Evolutionary conservation across 192 early-diverging fungal species (phyloP), one percentile per base, ranked within the genome.

Genomic region (Backusella tarrabulga): DNA sequence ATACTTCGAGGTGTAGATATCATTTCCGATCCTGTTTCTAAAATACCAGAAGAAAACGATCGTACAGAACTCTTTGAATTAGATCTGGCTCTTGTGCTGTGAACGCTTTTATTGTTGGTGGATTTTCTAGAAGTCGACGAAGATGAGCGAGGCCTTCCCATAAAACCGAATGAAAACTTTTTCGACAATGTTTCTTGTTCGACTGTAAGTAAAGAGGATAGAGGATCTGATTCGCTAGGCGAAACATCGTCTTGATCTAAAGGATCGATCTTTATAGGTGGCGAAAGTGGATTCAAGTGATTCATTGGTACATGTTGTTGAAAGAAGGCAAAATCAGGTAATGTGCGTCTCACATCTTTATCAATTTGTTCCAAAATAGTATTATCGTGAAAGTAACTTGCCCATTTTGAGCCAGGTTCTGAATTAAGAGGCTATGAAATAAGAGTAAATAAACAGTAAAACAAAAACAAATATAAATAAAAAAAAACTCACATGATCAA

Each of bases 281-380:
- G 60, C 68, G 85, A 85, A 32, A 87, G 77, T 3, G 85, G 87
- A 46, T 85, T 86, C 35, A 85, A 73, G 6, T 84, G 80, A 38
- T 81, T 86, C 36, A 83, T 81, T 6, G 88, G 85, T 42, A 94
- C 87, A 17, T 88, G 89, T 14, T 81, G 84, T 72, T 90, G 91
- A 71, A 94, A 93, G 82, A 94, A 93, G 0, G 89, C 88, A 67
- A 93, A 83, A 68, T 94, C 92, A 4, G 93, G 91, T 29, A 93
- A 82, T 11, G 93, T 93, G 17, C 92, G 82, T 44, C 92, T 71
- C 4, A 93, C 89, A 76, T 94, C 92, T 71, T 91, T 92, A 81
- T 93, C 91, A 21, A 93, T 93, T 77, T 94, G 92, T 50, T 93
- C 90, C 17, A 92, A 72, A 5, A 86, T 85, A 12, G 68, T 79